Conservation (phyloP, 202 grass and related monocot species). For the Panicum virgatum region DNA sequence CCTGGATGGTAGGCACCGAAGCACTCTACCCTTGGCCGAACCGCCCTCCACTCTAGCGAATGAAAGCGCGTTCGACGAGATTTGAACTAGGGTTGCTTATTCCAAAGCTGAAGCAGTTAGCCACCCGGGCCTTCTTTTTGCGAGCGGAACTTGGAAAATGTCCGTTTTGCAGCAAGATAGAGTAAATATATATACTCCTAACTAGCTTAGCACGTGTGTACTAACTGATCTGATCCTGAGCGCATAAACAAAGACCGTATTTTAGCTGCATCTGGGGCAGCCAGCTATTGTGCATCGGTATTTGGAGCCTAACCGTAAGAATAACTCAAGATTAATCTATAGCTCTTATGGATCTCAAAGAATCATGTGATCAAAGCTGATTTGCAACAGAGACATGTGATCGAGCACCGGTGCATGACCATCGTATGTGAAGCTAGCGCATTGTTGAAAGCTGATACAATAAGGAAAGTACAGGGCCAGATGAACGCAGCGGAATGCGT, state of each 20-base stretch:
- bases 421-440: not conserved
- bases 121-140: no score
- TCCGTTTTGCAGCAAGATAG: not conserved
- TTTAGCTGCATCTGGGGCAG: not conserved
- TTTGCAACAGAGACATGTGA: conserved; percentile 7
- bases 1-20: no score
- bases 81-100: no score
- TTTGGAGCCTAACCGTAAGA: conserved; percentile 3
- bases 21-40: no score
- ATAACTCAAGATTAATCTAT: not conserved
- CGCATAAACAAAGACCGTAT: conserved; percentile 15
- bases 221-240: not conserved
- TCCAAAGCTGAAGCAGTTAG: no score
- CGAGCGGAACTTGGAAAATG: no score
- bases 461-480: not conserved
- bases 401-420: not conserved
- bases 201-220: not conserved
- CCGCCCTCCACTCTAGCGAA: no score
- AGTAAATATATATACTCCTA: no score
- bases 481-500: not conserved
- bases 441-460: not conserved
- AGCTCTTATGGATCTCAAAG: not conserved
- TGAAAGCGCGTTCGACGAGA: no score
- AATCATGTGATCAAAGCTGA: not conserved
- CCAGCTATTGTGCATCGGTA: not conserved